Base-by-base conservation (phyloP, 1,284 basidiomycete species). In the Leucoagaricus sp. region DNA sequence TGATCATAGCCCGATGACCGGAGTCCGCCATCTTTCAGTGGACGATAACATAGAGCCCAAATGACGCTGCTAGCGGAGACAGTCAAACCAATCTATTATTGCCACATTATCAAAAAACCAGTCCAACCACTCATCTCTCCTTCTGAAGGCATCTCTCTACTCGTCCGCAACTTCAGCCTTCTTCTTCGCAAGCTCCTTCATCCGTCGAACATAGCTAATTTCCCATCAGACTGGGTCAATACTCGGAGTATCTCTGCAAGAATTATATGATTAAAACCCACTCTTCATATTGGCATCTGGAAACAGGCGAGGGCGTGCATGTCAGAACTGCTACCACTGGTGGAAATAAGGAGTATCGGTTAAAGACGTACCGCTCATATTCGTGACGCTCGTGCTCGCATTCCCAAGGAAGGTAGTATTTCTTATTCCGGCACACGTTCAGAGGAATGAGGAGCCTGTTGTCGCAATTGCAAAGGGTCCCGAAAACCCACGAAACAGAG, bases 241-340 rank as follows among this genome's bases (percentile, higher is more conserved):
- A 19, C 19, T 12, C 40, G 25, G 17, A 29, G 29, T 13, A 33
- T 29, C 28, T 44, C 28, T 21, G 13, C 25, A 40, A 49, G 44
- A 48, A 63, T 51, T 52, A 61, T 49, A 25, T 36, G n/a, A n/a
- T 33, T 40, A 12, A 33, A 49, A 86, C 91, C 72, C 71, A 94
- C 91, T 94, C 92, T 64, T 94, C 91, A 70, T 93, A 94, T 72
- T 94, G 92, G 70, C 92, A 94, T 75, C 91, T 94, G 49, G 17
- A 17, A 51, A 9, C 10, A 55, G 31, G 31, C 49, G 15, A n/a
- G 10, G 42, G 42, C 6, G 52, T 38, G 17, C 21, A 17, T 4
- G n/a, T 13, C 29, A 6, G 36, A 41, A 38, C n/a, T 38, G 29
- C 31, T n/a, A n/a, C n/a, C n/a, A n/a, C n/a, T n/a, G n/a, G 31